Percentiles rank a stretch among this genome's conserved stretches.
Evolutionary conservation across 768 basidiomycete species (phyloP).

Genomic region (Lactarius hatsudake): DNA sequence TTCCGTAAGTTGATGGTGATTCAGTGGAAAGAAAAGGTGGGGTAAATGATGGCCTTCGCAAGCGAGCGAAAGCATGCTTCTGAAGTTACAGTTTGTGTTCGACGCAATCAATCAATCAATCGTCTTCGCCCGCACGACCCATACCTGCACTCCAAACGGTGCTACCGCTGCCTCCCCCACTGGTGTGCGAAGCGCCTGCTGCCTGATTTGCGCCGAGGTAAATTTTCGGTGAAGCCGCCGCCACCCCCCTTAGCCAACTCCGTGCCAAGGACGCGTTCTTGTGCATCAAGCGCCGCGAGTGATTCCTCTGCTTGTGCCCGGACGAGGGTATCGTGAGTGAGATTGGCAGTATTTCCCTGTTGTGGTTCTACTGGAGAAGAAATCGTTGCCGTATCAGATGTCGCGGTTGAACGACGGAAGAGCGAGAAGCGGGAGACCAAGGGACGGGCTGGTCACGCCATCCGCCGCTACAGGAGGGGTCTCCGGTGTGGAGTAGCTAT

Average conservation of each 20-base stretch:
- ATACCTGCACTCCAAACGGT: constrained; percentile 89
- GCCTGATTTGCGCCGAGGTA: constrained; percentile 46
- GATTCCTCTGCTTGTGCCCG: constrained; percentile 76
- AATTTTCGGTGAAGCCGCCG: constrained; percentile 79
- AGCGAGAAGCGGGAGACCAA: constrained; percentile 61
- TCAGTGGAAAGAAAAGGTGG: constrained; percentile 17
- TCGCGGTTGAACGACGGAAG: constrained; percentile 55
- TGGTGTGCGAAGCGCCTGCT: constrained; percentile 54
- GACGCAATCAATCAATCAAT: constrained; percentile 32
- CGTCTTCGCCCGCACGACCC: constrained; percentile 53
- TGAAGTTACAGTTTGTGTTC: constrained; percentile 3
- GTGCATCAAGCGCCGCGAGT: constrained; percentile 74
- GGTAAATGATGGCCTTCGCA: constrained; percentile 20
- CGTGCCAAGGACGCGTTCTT: constrained; percentile 66
- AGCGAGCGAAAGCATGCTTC: background rate
- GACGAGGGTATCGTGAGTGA: constrained; percentile 75
- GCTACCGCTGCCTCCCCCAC: constrained; percentile 68
- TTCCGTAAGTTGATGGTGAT: constrained; percentile 15
- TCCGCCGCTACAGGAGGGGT: constrained; percentile 29
- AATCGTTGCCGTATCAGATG: constrained; percentile 49
- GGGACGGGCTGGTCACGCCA: constrained; percentile 34
- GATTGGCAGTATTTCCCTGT: constrained; percentile 36
- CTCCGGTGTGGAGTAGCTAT: constrained; percentile 41
- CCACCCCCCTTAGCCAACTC: constrained; percentile 73
- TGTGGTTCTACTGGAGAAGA: constrained; percentile 43